A percentile compares a stretch with the other conserved stretches of the same genome.
These are phyloP conservation scores for Yamadazyma kitorensis DNA, from an alignment of 805 yeast genomes.

Conservation along the genomic window DNA sequence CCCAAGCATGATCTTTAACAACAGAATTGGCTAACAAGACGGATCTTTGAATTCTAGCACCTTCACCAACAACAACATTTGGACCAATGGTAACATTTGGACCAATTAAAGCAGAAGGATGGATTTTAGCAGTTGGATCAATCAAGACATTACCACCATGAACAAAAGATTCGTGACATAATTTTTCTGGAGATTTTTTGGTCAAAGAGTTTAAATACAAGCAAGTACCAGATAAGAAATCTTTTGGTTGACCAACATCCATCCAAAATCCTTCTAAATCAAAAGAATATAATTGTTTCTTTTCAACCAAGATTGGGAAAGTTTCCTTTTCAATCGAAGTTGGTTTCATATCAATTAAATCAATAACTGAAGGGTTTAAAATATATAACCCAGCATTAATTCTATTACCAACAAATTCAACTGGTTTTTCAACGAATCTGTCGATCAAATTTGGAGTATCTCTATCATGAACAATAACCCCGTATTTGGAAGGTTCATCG, in stretches of 20 bases:
- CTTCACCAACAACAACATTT: slow-evolving; percentile 91
- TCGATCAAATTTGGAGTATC: slow-evolving; percentile 93
- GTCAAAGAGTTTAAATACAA: slow-evolving; percentile 84
- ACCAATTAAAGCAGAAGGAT: slow-evolving; percentile 92
- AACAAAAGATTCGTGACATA: slow-evolving; percentile 68
- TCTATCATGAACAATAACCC: slow-evolving; percentile 98
- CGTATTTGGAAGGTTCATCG: slow-evolving; percentile 98
- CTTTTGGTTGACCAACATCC: slow-evolving; percentile 99
- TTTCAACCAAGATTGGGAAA: slow-evolving; percentile 92
- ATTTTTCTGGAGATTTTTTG: slow-evolving; percentile 70
- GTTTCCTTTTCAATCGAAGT: slow-evolving; percentile 99
- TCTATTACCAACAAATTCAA: slow-evolving; percentile 99
- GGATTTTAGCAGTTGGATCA: slow-evolving; percentile 93
- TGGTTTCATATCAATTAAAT: slow-evolving; percentile 95
- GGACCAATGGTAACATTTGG: slow-evolving; percentile 99
- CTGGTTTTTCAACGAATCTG: slow-evolving; percentile 99
- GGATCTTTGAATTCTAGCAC: slow-evolving; percentile 96
- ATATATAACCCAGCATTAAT: slow-evolving; percentile 99
- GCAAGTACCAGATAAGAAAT: slow-evolving; percentile 93
- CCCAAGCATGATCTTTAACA: slow-evolving; percentile 96
- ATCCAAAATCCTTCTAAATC: slow-evolving; percentile 99
- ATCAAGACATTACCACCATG: slow-evolving; percentile 84
- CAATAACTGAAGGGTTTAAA: slow-evolving; percentile 95
- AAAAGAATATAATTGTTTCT: slow-evolving; percentile 85
- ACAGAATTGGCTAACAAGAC: slow-evolving; percentile 88